phyloP scores from a whole-genome alignment of 257 asterid genomes.

The Capsicum chinense region DNA sequence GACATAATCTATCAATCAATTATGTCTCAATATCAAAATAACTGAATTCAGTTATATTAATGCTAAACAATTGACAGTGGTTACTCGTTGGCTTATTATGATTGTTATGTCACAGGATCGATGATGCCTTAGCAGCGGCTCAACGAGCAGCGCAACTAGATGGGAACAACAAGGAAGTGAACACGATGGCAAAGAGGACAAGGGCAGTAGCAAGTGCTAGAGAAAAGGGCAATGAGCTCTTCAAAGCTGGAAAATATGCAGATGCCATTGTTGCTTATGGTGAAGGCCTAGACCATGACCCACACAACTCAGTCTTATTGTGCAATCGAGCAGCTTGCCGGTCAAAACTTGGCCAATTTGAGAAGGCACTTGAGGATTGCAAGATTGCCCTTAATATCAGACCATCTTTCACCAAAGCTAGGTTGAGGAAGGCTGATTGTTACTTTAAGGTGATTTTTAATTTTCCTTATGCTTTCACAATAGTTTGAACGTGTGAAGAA shows the following conservation, averaged over 20 bases:
- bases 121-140: slow-evolving; percentile 64
- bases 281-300: slow-evolving; percentile 72
- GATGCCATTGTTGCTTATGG: slow-evolving; percentile 73
- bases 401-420: slow-evolving; percentile 66
- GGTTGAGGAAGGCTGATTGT: slow-evolving; percentile 75
- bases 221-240: slow-evolving; percentile 66
- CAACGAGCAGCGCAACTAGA: slow-evolving; percentile 66
- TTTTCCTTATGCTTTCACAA: not conserved
- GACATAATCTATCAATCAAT: not conserved
- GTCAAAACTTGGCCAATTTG: slow-evolving; percentile 62
- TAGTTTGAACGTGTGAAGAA: too few species aligned
- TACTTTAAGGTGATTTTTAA: slow-evolving; percentile 54
- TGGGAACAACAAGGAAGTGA: slow-evolving; percentile 63
- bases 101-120: slow-evolving; percentile 47
- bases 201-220: slow-evolving; percentile 62
- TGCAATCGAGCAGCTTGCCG: slow-evolving; percentile 80
- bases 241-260: slow-evolving; percentile 51
- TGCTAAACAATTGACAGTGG: not conserved
- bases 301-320: slow-evolving; percentile 60
- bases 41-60: not conserved
- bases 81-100: not conserved
- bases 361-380: slow-evolving; percentile 73
- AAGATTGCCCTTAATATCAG: slow-evolving; percentile 59
- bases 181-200: slow-evolving; percentile 49
- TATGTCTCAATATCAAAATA: not conserved